Evolutionary conservation across 2,329 filamentous ascomycete genomes (phyloP).

Genomic region (Fusarium verticillioides): DNA sequence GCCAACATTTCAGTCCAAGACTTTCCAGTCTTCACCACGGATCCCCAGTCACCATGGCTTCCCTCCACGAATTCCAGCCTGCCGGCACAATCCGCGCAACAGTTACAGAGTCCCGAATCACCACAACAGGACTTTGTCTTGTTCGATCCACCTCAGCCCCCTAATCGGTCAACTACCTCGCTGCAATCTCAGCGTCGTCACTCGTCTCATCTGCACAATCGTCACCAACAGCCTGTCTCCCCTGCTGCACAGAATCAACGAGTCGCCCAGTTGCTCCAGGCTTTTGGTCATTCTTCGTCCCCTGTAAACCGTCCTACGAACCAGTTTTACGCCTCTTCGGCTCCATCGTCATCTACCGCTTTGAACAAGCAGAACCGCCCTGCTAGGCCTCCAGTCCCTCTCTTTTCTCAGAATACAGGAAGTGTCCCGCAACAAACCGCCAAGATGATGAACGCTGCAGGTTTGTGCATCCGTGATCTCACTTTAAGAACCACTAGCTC

Average conservation of each 20-base stretch:
- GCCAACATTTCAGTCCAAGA: slow-evolving; percentile 72
- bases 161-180: slow-evolving; percentile 53
- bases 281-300: slow-evolving; percentile 66
- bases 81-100: slow-evolving; percentile 71
- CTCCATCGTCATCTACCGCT: slow-evolving; percentile 68
- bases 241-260: slow-evolving; percentile 65
- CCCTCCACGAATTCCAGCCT: slow-evolving; percentile 73
- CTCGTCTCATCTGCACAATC: slow-evolving; percentile 59
- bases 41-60: slow-evolving; percentile 84
- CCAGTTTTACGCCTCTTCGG: slow-evolving; percentile 75
- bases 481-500: slow-evolving; percentile 46
- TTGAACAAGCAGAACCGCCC: slow-evolving; percentile 65
- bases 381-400: slow-evolving; percentile 75
- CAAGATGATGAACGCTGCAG: slow-evolving; percentile 59
- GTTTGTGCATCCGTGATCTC: slow-evolving; percentile 39
- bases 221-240: slow-evolving; percentile 53
- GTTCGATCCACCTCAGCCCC: slow-evolving; percentile 66
- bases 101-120: slow-evolving; percentile 61
- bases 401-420: slow-evolving; percentile 72
- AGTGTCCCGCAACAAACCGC: slow-evolving; percentile 60
- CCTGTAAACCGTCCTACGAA: slow-evolving; percentile 66
- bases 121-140: slow-evolving; percentile 81
- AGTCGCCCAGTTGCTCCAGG: slow-evolving; percentile 68
- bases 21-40: slow-evolving; percentile 84
- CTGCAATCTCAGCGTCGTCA: slow-evolving; percentile 57